Conservation (phyloP, 768 basidiomycete species). For the Psilocybe cubensis region DNA sequence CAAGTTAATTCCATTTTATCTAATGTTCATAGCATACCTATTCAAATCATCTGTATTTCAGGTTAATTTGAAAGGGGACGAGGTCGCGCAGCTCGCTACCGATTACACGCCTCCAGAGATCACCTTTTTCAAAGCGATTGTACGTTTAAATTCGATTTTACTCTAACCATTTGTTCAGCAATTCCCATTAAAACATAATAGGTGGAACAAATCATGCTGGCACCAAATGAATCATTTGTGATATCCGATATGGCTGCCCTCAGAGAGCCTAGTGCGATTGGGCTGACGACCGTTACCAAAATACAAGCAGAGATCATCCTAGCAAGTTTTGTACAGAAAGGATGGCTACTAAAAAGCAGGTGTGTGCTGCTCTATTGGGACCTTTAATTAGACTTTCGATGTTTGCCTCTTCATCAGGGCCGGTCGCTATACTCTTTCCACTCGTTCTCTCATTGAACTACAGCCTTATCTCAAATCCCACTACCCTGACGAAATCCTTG, state of each 20-base stretch:
- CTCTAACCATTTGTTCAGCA: not conserved
- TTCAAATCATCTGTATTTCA: constrained; percentile 28
- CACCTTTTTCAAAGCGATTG: constrained; percentile 82
- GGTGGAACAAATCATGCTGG: constrained; percentile 89
- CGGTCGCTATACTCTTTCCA: constrained; percentile 76
- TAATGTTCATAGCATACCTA: too few species aligned
- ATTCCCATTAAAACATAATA: constrained; percentile 31
- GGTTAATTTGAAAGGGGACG: constrained; percentile 84
- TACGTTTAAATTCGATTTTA: constrained; percentile 36
- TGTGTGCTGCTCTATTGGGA: constrained; percentile 35
- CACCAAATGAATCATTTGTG: constrained; percentile 73
- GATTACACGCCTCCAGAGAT: constrained; percentile 83
- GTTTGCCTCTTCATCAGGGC: constrained; percentile 37
- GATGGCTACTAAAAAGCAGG: constrained; percentile 80
- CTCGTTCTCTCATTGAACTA: constrained; percentile 77
- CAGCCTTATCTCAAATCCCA: constrained; percentile 71
- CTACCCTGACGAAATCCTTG: constrained; percentile 70
- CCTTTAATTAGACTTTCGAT: not conserved
- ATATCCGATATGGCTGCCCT: constrained; percentile 79
- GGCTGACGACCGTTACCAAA: constrained; percentile 66
- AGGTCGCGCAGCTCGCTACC: constrained; percentile 83
- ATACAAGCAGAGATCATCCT: constrained; percentile 75
- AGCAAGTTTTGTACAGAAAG: constrained; percentile 81
- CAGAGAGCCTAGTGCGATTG: constrained; percentile 66
- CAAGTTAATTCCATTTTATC: constrained; percentile 37